These are phyloP conservation scores for Daldinia decipiens DNA, from an alignment of 495 filamentous ascomycete species.

Conservation along the genomic window DNA sequence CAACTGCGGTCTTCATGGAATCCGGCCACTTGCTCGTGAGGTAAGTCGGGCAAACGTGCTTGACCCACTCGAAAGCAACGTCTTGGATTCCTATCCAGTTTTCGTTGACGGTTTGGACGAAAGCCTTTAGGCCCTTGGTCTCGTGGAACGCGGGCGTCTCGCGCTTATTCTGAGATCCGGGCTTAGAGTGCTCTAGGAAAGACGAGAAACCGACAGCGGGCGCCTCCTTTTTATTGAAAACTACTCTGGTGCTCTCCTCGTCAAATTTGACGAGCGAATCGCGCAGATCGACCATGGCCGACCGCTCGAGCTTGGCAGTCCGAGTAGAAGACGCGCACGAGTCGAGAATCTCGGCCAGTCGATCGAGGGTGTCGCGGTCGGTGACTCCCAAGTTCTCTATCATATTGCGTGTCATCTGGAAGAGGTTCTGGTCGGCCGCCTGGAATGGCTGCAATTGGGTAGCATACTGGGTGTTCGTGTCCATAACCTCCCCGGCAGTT, in stretches of 20 bases:
- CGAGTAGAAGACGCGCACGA: constrained; percentile 58
- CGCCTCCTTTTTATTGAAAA: constrained; percentile 56
- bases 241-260: constrained; percentile 53
- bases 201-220: constrained; percentile 66
- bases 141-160: constrained; percentile 65
- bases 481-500: constrained; percentile 75
- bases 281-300: constrained; percentile 54
- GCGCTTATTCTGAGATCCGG: constrained; percentile 62
- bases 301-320: constrained; percentile 53
- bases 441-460: constrained; percentile 74
- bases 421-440: constrained; percentile 79
- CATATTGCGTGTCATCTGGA: constrained; percentile 72
- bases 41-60: constrained; percentile 70
- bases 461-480: constrained; percentile 75
- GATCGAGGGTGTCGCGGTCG: constrained; percentile 60
- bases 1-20: constrained; percentile 72
- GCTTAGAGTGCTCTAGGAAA: constrained; percentile 82
- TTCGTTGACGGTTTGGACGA: constrained; percentile 64
- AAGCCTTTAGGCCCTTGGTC: constrained; percentile 64
- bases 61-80: constrained; percentile 71
- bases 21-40: constrained; percentile 74
- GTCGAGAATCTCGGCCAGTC: constrained; percentile 64
- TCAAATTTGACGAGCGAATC: constrained; percentile 55
- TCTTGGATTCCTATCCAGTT: constrained; percentile 70
- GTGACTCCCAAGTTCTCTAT: constrained; percentile 73